These are phyloP conservation scores for Coemansia sp. DNA, from an alignment of 192 early-diverging fungal species.

Conservation along the genomic window DNA sequence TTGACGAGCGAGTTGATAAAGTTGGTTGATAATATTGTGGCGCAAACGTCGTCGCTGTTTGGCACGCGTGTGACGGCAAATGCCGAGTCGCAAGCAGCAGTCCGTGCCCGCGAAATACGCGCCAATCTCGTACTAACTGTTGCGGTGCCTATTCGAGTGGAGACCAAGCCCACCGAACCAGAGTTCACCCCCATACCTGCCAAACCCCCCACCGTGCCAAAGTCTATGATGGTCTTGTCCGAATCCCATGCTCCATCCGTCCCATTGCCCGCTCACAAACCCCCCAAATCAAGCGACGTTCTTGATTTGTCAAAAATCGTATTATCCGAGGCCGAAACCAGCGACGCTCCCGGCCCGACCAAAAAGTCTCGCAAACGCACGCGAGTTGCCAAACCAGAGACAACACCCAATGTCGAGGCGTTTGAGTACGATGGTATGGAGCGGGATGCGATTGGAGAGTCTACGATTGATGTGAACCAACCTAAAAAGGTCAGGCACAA, in stretches of 20 bases:
- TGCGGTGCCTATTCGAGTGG: slow-evolving; percentile 16
- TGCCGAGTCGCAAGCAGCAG: not conserved
- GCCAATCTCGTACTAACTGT: slow-evolving; percentile 26
- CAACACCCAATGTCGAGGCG: not conserved
- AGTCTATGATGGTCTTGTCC: slow-evolving; percentile 28
- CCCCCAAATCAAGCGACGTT: not conserved
- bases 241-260: slow-evolving; percentile 15
- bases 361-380: slow-evolving; percentile 1
- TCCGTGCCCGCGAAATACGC: slow-evolving; percentile 33
- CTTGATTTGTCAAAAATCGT: slow-evolving; percentile 22
- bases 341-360: not conserved
- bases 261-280: not conserved
- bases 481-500: not conserved
- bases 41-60: slow-evolving; percentile 31
- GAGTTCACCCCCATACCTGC: not conserved
- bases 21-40: slow-evolving; percentile 8
- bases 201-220: not conserved
- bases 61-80: not conserved
- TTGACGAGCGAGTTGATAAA: slow-evolving; percentile 12
- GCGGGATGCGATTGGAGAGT: slow-evolving; percentile 4
- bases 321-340: slow-evolving; percentile 9
- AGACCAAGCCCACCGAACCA: not conserved
- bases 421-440: not conserved
- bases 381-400: not conserved
- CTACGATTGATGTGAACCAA: not conserved